Evolutionary conservation across 768 basidiomycete species (phyloP).

Genomic region (Cystoderma amianthinum): DNA sequence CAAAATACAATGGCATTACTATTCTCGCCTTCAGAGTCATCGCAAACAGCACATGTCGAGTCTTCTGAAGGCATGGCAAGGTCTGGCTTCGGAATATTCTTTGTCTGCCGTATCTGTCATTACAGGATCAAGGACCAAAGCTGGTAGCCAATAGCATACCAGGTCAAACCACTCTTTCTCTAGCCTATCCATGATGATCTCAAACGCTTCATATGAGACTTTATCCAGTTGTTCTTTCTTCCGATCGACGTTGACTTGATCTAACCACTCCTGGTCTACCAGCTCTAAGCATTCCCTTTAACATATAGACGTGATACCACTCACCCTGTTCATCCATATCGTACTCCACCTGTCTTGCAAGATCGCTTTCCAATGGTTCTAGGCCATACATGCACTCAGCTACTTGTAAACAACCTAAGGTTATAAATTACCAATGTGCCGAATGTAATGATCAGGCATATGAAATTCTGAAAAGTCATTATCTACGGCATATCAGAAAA

Average conservation of each 20-base stretch:
- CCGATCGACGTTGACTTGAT: constrained; percentile 74
- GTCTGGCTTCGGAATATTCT: constrained; percentile 87
- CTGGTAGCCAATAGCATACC: constrained; percentile 37
- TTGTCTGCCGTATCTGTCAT: constrained; percentile 51
- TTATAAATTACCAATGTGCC: constrained; percentile 64
- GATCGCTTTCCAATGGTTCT: constrained; percentile 92
- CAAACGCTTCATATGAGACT: constrained; percentile 83
- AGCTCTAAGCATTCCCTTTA: constrained; percentile 1
- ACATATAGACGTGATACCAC: constrained; percentile 9
- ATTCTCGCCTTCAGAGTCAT: constrained; percentile 98
- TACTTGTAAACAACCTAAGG: constrained; percentile 5
- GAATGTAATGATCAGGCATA: constrained; percentile 82
- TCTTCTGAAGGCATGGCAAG: constrained; percentile 89
- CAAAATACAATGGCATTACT: constrained; percentile 99
- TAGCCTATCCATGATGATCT: constrained; percentile 93
- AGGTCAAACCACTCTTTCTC: constrained; percentile 99
- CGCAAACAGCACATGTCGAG: constrained; percentile 93
- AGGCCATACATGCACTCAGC: constrained; percentile 5
- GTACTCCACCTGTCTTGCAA: constrained; percentile 93
- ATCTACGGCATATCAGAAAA: constrained; percentile 21
- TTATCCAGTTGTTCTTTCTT: constrained; percentile 65
- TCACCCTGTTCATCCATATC: constrained; percentile 99
- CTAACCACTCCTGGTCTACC: constrained; percentile 92
- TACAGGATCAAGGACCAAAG: constrained; percentile 1
- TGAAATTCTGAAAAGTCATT: constrained; percentile 66